Percentiles rank a stretch among this genome's conserved stretches.
phyloP scores from a whole-genome alignment of 192 early-diverging fungal genomes.

The Pilobolus umbonatus region DNA sequence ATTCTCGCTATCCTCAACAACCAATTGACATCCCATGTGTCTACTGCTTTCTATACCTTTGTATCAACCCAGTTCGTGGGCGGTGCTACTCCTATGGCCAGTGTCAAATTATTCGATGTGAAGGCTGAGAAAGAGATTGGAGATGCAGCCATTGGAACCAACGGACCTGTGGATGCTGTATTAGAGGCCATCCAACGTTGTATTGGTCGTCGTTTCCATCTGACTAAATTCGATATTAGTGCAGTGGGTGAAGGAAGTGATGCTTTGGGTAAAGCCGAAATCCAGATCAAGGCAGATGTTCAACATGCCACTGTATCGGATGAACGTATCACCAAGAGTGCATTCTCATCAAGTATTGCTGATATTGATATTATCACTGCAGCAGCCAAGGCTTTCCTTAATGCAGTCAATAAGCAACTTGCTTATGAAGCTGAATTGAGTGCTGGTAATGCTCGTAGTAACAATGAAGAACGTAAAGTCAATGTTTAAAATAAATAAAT shows the following conservation, averaged over 20 bases:
- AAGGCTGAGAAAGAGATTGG: slow-evolving; percentile 35
- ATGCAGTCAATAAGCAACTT: slow-evolving; percentile 76
- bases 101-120: slow-evolving; percentile 68
- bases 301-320: slow-evolving; percentile 62
- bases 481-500: slow-evolving; percentile 18
- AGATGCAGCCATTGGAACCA: slow-evolving; percentile 76
- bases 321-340: slow-evolving; percentile 33
- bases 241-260: slow-evolving; percentile 86
- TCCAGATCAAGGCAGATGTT: slow-evolving; percentile 41
- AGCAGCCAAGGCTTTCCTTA: slow-evolving; percentile 82
- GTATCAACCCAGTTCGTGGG: slow-evolving; percentile 75
- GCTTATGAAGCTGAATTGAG: slow-evolving; percentile 15
- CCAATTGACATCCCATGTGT: not conserved
- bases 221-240: slow-evolving; percentile 82
- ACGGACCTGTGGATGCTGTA: slow-evolving; percentile 86
- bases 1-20: slow-evolving; percentile 69
- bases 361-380: slow-evolving; percentile 87
- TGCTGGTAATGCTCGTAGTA: slow-evolving; percentile 22
- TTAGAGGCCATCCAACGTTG: slow-evolving; percentile 88
- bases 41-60: slow-evolving; percentile 56
- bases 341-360: slow-evolving; percentile 70
- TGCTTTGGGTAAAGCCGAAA: slow-evolving; percentile 75
- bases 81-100: slow-evolving; percentile 76
- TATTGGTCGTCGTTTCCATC: slow-evolving; percentile 62
- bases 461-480: slow-evolving; percentile 13